phyloP scores from a whole-genome alignment of 148 eudicot genomes.

The Hydrangea macrophylla region DNA sequence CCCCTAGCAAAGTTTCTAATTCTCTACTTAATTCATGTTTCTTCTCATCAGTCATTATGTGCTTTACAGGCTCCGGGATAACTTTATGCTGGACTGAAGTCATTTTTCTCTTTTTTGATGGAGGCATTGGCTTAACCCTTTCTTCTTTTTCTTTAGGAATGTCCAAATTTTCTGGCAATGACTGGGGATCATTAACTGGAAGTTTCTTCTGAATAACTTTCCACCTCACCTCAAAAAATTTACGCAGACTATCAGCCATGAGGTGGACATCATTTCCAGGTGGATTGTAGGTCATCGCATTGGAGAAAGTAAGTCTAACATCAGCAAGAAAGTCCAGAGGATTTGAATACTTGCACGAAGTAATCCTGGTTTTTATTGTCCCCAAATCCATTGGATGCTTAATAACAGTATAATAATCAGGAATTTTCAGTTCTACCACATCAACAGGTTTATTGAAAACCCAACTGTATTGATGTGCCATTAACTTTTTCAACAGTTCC shows the following conservation, averaged over 20 bases:
- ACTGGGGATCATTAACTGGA: conserved; percentile 18
- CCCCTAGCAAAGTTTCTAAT: conserved; percentile 40
- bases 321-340: conserved; percentile 72
- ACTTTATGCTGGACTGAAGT: conserved; percentile 20
- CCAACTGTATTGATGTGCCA: conserved; percentile 69
- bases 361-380: conserved; percentile 61
- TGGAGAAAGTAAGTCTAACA: conserved; percentile 78
- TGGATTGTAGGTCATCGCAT: conserved; percentile 94
- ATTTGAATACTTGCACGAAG: conserved; percentile 47
- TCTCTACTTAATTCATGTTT: conserved; percentile 45
- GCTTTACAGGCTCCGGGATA: conserved; percentile 29
- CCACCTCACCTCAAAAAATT: conserved; percentile 73
- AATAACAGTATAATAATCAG: conserved; percentile 72
- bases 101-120: conserved; percentile 46
- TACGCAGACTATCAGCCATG: conserved; percentile 69
- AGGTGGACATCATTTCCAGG: conserved; percentile 71
- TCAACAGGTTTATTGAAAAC: conserved; percentile 85
- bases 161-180: conserved; percentile 18
- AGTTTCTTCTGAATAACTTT: conserved; percentile 76
- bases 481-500: conserved; percentile 45
- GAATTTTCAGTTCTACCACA: conserved; percentile 72
- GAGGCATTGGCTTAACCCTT: conserved; percentile 23
- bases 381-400: conserved; percentile 96
- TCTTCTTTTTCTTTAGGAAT: conserved; percentile 35
- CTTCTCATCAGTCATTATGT: conserved; percentile 52